phyloP scores from a whole-genome alignment of 139 green algal species.

The Chlorella sorokiniana region DNA sequence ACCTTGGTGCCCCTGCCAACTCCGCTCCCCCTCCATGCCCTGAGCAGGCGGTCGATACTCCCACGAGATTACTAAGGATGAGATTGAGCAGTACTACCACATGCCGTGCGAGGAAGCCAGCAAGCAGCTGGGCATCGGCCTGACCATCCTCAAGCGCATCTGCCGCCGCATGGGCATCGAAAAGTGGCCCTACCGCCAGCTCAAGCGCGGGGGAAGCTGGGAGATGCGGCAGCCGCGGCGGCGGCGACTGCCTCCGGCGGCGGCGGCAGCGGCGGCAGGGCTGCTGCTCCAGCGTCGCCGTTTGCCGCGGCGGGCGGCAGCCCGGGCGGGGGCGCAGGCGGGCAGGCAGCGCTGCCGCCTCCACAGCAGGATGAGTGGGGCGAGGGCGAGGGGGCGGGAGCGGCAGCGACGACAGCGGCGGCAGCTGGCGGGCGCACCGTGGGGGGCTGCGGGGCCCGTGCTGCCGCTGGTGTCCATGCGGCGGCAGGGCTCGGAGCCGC shows the following conservation, averaged over 20 bases:
- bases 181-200: slow-evolving; percentile 29
- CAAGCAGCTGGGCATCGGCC: slow-evolving; percentile 21
- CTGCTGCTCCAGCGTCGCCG: no score
- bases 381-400: no score
- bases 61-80: slow-evolving; percentile 25
- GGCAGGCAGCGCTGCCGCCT: no score
- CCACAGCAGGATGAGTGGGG: no score
- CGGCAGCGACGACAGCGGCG: slow-evolving; percentile 3
- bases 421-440: slow-evolving; percentile 11
- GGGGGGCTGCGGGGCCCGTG: neutral
- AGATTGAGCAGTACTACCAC: slow-evolving; percentile 29
- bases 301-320: neutral
- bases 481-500: neutral
- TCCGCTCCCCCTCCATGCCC: neutral
- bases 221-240: neutral
- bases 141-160: slow-evolving; percentile 32
- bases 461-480: neutral
- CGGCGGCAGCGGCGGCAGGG: slow-evolving; percentile 14
- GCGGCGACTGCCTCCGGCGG: neutral
- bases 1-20: neutral
- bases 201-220: slow-evolving; percentile 14
- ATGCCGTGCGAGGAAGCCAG: slow-evolving; percentile 24
- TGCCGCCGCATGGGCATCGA: slow-evolving; percentile 29
- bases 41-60: slow-evolving; percentile 11
- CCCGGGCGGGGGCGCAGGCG: no score